Evolutionary conservation across 805 yeast genomes (phyloP).

Genomic region (Starmerella powellii): DNA sequence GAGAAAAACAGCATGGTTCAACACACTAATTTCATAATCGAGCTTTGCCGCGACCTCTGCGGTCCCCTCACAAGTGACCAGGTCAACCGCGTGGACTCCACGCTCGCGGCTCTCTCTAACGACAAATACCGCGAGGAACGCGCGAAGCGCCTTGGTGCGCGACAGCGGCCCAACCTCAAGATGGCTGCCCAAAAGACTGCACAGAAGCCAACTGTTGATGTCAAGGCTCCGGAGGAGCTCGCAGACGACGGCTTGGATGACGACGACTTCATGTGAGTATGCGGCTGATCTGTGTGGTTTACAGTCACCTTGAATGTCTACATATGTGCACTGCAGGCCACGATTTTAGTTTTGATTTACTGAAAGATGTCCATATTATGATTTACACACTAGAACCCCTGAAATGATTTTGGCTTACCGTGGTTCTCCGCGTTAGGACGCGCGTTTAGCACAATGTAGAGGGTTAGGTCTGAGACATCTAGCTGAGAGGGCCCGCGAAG

Average conservation of each 20-base stretch:
- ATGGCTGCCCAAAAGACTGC: conserved; percentile 46
- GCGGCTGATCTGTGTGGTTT: no score
- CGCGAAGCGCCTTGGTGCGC: conserved; percentile 76
- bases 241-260: conserved; percentile 32
- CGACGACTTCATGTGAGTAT: conserved; percentile 34
- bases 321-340: no score
- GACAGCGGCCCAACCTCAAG: conserved; percentile 79
- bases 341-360: no score
- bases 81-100: conserved; percentile 71
- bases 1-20: conserved; percentile 46
- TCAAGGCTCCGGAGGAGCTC: conserved; percentile 41
- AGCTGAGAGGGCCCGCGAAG: no score
- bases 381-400: no score
- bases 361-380: no score
- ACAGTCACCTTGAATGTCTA: no score
- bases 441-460: no score
- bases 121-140: conserved; percentile 87
- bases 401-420: no score
- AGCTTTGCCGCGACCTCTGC: conserved; percentile 71
- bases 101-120: conserved; percentile 65
- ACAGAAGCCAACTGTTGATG: conserved; percentile 36
- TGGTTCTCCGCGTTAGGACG: no score
- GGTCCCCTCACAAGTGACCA: conserved; percentile 73
- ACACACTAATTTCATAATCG: conserved; percentile 70
- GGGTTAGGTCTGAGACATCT: no score